A percentile compares a stretch with the other conserved stretches of the same genome.
Evolutionary conservation across 1,284 basidiomycete species (phyloP).

Genomic region (Ganoderma sinense): DNA sequence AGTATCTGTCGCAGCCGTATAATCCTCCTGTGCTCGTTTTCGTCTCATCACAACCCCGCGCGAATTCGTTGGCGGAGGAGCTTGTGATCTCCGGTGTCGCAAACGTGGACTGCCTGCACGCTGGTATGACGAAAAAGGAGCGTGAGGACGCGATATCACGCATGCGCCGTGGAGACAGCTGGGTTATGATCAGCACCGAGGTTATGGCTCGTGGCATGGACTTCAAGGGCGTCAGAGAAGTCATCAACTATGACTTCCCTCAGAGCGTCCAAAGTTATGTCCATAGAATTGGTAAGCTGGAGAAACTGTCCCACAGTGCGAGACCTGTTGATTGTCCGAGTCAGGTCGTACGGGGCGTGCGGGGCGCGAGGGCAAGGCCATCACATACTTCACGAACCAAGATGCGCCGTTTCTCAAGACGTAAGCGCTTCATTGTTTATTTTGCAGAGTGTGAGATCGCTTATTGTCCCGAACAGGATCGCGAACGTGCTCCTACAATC

Average conservation of each 20-base stretch:
- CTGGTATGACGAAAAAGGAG: slow-evolving; percentile 86
- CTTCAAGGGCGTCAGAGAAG: slow-evolving; percentile 93
- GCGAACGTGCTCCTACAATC: slow-evolving; percentile 95
- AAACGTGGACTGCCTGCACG: slow-evolving; percentile 93
- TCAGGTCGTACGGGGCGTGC: slow-evolving; percentile 91
- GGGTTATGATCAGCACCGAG: slow-evolving; percentile 94
- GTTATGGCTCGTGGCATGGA: slow-evolving; percentile 98
- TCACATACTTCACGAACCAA: slow-evolving; percentile 96
- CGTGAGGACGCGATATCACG: slow-evolving; percentile 86
- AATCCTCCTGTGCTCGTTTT: slow-evolving; percentile 95
- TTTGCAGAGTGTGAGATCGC: slow-evolving; percentile 9
- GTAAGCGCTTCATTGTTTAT: slow-evolving; percentile 53
- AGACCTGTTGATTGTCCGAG: background rate
- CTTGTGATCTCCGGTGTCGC: slow-evolving; percentile 84
- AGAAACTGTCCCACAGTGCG: background rate
- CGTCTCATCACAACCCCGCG: slow-evolving; percentile 92
- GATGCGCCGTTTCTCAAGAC: slow-evolving; percentile 93
- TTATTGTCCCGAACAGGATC: slow-evolving; percentile 60
- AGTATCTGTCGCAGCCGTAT: slow-evolving; percentile 85
- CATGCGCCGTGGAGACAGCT: slow-evolving; percentile 89
- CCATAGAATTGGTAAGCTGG: slow-evolving; percentile 84
- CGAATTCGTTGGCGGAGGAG: slow-evolving; percentile 89
- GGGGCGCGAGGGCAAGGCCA: slow-evolving; percentile 88
- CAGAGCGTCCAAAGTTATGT: slow-evolving; percentile 94
- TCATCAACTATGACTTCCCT: slow-evolving; percentile 98